phyloP scores from a whole-genome alignment of 805 yeast genomes.

The Cyberlindnera xishuangbannaensis region DNA sequence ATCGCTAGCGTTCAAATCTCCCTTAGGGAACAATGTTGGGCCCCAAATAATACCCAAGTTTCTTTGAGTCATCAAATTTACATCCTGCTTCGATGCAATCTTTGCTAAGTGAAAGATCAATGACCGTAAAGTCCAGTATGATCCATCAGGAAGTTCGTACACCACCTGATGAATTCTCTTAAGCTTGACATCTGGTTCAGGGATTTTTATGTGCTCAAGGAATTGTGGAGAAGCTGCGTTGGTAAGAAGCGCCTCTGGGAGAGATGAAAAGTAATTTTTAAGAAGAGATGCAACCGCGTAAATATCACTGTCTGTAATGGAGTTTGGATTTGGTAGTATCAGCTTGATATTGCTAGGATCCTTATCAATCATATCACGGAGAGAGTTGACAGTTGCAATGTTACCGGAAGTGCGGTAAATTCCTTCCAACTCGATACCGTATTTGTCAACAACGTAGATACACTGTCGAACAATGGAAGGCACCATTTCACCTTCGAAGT shows the following conservation, averaged over 20 bases:
- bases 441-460: conserved; percentile 76
- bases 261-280: conserved; percentile 73
- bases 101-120: conserved; percentile 79
- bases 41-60: conserved; percentile 94
- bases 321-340: conserved; percentile 48
- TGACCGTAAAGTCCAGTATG: conserved; percentile 85
- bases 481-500: conserved; percentile 83
- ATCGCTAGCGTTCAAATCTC: conserved; percentile 62
- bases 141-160: conserved; percentile 88
- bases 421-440: conserved; percentile 85
- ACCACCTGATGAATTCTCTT: conserved; percentile 81
- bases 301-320: conserved; percentile 71
- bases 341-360: conserved; percentile 64
- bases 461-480: conserved; percentile 88
- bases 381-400: conserved; percentile 62
- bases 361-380: conserved; percentile 63
- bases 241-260: conserved; percentile 86
- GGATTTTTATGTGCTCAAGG: conserved; percentile 64
- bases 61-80: conserved; percentile 77
- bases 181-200: conserved; percentile 54
- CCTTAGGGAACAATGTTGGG: conserved; percentile 71
- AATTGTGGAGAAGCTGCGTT: conserved; percentile 54
- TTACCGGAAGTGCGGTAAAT: conserved; percentile 85
- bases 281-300: conserved; percentile 83
- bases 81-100: conserved; percentile 54